These are phyloP conservation scores for Halenospora varia DNA, from an alignment of 495 filamentous ascomycete species.

Conservation along the genomic window DNA sequence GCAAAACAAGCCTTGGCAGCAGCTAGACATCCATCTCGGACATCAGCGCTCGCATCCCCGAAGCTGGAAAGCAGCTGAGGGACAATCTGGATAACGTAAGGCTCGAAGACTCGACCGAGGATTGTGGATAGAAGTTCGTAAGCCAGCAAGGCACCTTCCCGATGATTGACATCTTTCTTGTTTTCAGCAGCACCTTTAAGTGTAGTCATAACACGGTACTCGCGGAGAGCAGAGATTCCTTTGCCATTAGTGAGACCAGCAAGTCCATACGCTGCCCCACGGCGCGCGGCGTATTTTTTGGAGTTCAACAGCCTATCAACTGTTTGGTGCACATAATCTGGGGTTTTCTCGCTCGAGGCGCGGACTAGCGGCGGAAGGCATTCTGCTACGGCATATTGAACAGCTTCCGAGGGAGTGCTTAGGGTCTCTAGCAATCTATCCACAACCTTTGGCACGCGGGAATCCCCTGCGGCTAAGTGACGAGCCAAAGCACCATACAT, in stretches of 20 bases:
- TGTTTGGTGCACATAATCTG: conserved; percentile 75
- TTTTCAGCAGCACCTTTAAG: conserved; percentile 79
- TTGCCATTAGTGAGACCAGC: conserved; percentile 84
- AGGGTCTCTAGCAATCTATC: conserved; percentile 79
- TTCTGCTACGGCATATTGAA: conserved; percentile 92
- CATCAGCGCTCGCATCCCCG: conserved; percentile 81
- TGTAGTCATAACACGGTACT: conserved; percentile 79
- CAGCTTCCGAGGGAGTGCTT: conserved; percentile 92
- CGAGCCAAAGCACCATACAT: conserved; percentile 90
- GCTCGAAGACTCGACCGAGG: conserved; percentile 85
- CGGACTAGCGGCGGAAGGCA: conserved; percentile 88
- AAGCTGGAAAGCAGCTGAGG: conserved; percentile 86
- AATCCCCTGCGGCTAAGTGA: conserved; percentile 79
- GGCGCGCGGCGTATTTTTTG: conserved; percentile 84
- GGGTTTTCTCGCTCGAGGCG: conserved; percentile 67
- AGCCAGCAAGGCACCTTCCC: conserved; percentile 84
- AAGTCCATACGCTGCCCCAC: conserved; percentile 92
- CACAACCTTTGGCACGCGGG: conserved; percentile 79
- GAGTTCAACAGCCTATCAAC: conserved; percentile 74
- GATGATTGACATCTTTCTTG: conserved; percentile 83
- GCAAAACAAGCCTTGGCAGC: conserved; percentile 93
- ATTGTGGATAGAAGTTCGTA: conserved; percentile 86
- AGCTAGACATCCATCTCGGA: conserved; percentile 87
- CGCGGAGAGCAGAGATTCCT: conserved; percentile 75
- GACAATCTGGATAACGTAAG: conserved; percentile 92